phyloP scores from a whole-genome alignment of 345 rosid genomes.

The Salix viminalis region DNA sequence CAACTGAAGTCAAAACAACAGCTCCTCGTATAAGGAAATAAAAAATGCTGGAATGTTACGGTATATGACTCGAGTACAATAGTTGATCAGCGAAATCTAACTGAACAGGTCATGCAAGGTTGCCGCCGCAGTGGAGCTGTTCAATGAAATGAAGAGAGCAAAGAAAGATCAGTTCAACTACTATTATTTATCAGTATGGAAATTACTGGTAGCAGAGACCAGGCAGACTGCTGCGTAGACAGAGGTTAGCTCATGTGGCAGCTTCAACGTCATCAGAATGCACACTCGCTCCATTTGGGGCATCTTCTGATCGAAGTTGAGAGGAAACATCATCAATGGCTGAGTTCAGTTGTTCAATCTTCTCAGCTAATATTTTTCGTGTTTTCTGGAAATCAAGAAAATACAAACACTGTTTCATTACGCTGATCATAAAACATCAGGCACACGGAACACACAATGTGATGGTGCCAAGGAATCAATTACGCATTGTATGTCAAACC shows the following conservation, averaged over 20 bases:
- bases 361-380: conserved; percentile 63
- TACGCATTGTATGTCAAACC: background rate
- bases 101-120: background rate
- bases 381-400: conserved; percentile 56
- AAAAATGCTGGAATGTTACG: background rate
- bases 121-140: conserved; percentile 3
- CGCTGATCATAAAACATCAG: background rate
- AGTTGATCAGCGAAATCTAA: background rate
- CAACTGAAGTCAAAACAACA: background rate
- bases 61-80: background rate
- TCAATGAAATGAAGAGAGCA: background rate
- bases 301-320: conserved; percentile 64
- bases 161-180: conserved; percentile 13
- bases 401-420: conserved; percentile 5
- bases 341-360: conserved; percentile 80
- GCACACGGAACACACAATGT: background rate
- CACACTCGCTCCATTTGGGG: conserved; percentile 51
- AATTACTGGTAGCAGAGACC: conserved; percentile 3
- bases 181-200: conserved; percentile 23
- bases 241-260: conserved; percentile 28
- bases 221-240: conserved; percentile 1
- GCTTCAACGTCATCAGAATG: conserved; percentile 43
- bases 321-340: conserved; percentile 80
- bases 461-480: background rate
- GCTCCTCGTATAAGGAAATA: background rate